Base-by-base conservation (phyloP, 345 rosid genomes). In the Linum trigynum region DNA sequence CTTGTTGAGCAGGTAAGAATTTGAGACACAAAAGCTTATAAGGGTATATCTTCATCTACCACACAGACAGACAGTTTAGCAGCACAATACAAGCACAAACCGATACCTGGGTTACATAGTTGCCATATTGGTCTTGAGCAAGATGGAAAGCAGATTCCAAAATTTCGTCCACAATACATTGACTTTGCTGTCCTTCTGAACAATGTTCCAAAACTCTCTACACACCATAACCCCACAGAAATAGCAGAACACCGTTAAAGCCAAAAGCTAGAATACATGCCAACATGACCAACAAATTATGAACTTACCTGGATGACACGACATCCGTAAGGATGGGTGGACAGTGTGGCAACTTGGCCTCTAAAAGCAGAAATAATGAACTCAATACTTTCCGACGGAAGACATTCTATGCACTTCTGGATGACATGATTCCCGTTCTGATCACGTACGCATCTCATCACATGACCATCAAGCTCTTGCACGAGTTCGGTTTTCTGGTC, bases 401-500 rank as follows among this genome's bases (percentile, higher is more conserved):
- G 72, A 74, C 88, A 73, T 79, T 91, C 99, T 36, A 91, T 87
- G 74, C 94, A 95, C 84, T 95, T 95, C 69, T 95, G 99, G 73
- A 95, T 83, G 43, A 95, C 99, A 53, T 91, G 97, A 79, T 91
- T 95, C 57, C 99, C 99, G 59, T 95, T 95, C 76, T 95, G 97
- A 76, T 95, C 99, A 68, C 83, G 85, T 50, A 95, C 97, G 71
- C 99, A 95, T 80, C 77, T 82, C 88, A 89, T 78, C 70, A 91
- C 86, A 68, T 95, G 86, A 43, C 96, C 95, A 69, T 91, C 97
- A 39, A 95, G 92, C 81, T 95, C 99, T 64, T 71, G 83, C 57
- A 86, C 88, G 37, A 95, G 82, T 65, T 68, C 79, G 32, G 76
- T 77, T 78, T 87, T 95, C 78, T 91, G 97, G 77, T 91, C 95